Base-by-base conservation (phyloP, 2,329 filamentous ascomycete genomes). In the Clarireedia sp. region DNA sequence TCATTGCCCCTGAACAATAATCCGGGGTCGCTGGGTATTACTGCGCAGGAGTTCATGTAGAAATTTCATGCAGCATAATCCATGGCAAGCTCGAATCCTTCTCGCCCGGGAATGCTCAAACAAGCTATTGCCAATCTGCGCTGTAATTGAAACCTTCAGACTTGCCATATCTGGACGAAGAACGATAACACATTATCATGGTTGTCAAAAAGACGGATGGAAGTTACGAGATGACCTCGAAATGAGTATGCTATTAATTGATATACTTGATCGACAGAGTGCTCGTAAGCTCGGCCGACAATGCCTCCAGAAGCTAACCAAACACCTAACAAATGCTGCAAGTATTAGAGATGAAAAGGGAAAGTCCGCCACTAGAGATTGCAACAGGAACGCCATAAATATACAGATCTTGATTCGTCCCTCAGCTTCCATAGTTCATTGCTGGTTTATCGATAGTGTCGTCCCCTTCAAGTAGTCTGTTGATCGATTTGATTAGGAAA, bases 381-480 rank as follows among this genome's bases (percentile, higher is more conserved):
- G 29, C 33, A 24, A 36, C 16, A 41, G 45, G 23, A 45, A 57
- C 48, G 33, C 58, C 51, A 46, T 36, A 19, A 52, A 19, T 47
- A 41, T 54, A 56, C 50, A 55, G 7, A 21, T 36, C 36, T 47
- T 24, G 38, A 23, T 26, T 24, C 14, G 19, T 23, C 43, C 21
- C 51, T 58, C 56, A 64, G 56, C 58, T 62, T 38, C 46, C 63
- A 33, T 65, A 67, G 49, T 68, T 64, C 21, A 65, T 59, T 14
- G 60, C 56, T 29, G 66, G 66, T 53, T 66, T 63, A 54, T 68
- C 66, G 26, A 68, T 60, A 44, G 62, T 68, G 38, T 68, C 67
- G 45, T 68, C 66, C 5, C 65, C 62, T 54, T 69, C 64, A 3
- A 69, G 59, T 40, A 69, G 65, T 56, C 67, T 69, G 45, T 36